Evolutionary conservation across 1,284 basidiomycete species (phyloP), one percentile per base, ranked within the genome.

Genomic region (Stereum hirsutum): DNA sequence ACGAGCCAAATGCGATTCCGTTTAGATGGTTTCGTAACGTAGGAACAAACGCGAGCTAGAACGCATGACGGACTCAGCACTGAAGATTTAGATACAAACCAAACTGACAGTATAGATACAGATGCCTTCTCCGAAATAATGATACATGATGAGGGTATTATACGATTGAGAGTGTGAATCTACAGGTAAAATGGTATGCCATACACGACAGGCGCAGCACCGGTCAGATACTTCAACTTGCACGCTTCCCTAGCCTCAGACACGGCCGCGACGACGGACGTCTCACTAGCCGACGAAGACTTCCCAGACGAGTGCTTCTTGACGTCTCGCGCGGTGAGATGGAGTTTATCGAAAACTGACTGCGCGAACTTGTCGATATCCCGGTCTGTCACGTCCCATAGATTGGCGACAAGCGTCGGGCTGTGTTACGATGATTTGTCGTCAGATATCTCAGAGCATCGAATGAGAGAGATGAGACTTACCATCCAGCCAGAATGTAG

Each of bases 351-450:
- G 54, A 97, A 85, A 6, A 97, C 91, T 0, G 79, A 69, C 51
- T 87, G 81, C 6, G 92, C 87, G 48, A 97, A 80, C 51, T 88
- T 86, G 66, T 99, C 95, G 50, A 98, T 93, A 59, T 99, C 95
- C 39, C 86, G 78, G 66, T 99, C 95, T 0, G 96, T 99, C 20
- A 98, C 94, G 59, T 99, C 95, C 95, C 96, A 99, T 14, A 99
- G 66, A 57, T 95, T 97, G 0, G 89, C 96, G 11, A 97, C 80
- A 37, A 99, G 72, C 1, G 90, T 86, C 5, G 96, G 95, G 50
- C 92, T 94, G 53, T 12, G 45, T 39, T 24, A 48, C 34, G 51
- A 21, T 39, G 21, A 30, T 26, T 36, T 34, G 14, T 38, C 19
- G 4, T 27, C 33, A 23, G 15, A 23, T 7, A 38, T 11, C 20